Base-by-base conservation (phyloP, 2,329 filamentous ascomycete genomes). In the Capronia americana region DNA sequence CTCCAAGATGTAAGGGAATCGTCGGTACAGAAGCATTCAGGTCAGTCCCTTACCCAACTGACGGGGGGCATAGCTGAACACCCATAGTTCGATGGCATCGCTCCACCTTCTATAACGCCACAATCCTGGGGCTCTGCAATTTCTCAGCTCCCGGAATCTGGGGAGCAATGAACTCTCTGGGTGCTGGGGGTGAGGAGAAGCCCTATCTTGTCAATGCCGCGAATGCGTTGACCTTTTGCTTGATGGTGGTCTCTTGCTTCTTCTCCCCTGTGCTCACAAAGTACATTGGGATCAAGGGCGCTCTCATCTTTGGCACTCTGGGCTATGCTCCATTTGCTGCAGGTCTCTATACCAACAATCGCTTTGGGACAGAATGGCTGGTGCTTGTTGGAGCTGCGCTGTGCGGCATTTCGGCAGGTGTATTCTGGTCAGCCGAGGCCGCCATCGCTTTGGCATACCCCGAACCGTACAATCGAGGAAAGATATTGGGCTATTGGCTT, bases 351-450 rank as follows among this genome's bases (percentile, higher is more conserved):
- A 86, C 85, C 2, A 91, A 92, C 76, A 92, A 91, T 73, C 83
- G 89, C 0, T 92, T 84, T 72, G 88, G 88, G 1, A 86, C 79
- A 0, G 85, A 88, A 69, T 92, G 90, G 90, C 83, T 92, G 10
- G 84, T 88, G 0, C 81, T 92, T 0, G 76, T 92, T 8, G 90
- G 89, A 0, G 88, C 88, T 0, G 88, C 88, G 0, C 79, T 90
- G 0, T 92, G 90, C 69, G 90, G 90, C 20, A 82, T 91, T 34
- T 88, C 87, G 0, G 90, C 90, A 0, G 90, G 90, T 0, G 81
- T 92, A 0, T 92, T 92, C 76, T 92, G 90, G 90, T 88, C 88
- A 82, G 86, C 89, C 0, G 90, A 92, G 77, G 88, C 88, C 0
- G 89, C 90, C 0, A 90, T 92, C 64, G 89, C 89, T 0, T 85